A percentile compares a stretch with the other conserved stretches of the same genome.
These are phyloP conservation scores for Hippophae gyantsensis DNA, from an alignment of 306 rosid genomes.

Conservation along the genomic window DNA sequence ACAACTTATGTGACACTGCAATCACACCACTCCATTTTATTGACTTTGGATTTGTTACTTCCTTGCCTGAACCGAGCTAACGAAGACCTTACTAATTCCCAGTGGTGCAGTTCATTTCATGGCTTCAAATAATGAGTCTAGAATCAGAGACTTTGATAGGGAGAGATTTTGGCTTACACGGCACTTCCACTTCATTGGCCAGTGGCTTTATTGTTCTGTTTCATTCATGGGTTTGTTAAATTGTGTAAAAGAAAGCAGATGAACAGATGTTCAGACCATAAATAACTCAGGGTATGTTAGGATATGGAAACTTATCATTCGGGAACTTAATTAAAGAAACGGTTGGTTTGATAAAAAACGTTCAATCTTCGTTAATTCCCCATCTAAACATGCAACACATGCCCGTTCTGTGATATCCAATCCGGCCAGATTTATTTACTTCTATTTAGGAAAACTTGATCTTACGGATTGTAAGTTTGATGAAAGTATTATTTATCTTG, in stretches of 20 bases:
- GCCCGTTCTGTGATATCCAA: too few species aligned
- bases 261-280: constrained; percentile 24
- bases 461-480: too few species aligned
- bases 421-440: too few species aligned
- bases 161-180: constrained; percentile 76
- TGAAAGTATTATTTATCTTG: too few species aligned
- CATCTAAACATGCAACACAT: too few species aligned
- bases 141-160: constrained; percentile 79
- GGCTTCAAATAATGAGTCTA: constrained; percentile 84
- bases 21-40: constrained; percentile 33
- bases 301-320: not conserved
- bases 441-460: too few species aligned
- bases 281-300: constrained; percentile 2
- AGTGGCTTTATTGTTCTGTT: constrained; percentile 12
- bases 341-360: too few species aligned
- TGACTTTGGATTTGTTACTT: not conserved
- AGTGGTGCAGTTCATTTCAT: constrained; percentile 89
- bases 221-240: too few species aligned
- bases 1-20: constrained; percentile 78
- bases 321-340: too few species aligned
- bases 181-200: constrained; percentile 82
- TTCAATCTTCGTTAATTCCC: too few species aligned
- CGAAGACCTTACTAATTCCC: constrained; percentile 6
- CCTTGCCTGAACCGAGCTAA: not conserved
- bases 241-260: constrained; percentile 9